phyloP scores from a whole-genome alignment of 306 rosid genomes.

The Lathyrus sativus region DNA sequence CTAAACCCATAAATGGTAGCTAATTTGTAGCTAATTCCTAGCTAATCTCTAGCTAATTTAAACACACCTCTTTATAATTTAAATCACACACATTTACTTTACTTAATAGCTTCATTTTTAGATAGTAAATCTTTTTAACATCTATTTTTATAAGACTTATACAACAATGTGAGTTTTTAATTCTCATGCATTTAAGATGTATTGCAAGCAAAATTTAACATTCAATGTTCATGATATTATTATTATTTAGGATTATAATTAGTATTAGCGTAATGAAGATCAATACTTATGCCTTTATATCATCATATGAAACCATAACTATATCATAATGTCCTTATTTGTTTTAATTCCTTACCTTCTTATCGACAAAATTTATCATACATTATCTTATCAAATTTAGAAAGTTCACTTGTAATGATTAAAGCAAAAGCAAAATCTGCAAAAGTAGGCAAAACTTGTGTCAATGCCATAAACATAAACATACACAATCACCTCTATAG shows the following conservation, averaged over 20 bases:
- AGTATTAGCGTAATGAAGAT: background rate
- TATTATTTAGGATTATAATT: background rate
- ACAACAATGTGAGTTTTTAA: too few species aligned
- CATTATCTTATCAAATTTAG: background rate
- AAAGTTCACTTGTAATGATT: constrained; percentile 1
- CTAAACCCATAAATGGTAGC: too few species aligned
- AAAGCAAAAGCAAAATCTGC: constrained; percentile 8
- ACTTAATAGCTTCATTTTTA: too few species aligned
- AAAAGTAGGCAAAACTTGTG: background rate
- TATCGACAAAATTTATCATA: background rate
- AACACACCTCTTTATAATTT: too few species aligned
- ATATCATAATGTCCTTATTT: background rate
- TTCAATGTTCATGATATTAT: too few species aligned
- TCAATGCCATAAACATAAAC: constrained; percentile 19
- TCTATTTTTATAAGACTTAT: too few species aligned
- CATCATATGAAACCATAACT: background rate
- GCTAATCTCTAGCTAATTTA: too few species aligned
- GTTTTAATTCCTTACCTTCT: background rate
- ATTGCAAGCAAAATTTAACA: too few species aligned
- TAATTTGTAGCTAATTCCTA: too few species aligned
- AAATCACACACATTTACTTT: too few species aligned
- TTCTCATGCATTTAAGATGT: too few species aligned
- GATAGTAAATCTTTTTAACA: too few species aligned
- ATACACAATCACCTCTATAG: constrained; percentile 72
- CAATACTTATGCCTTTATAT: background rate